Percentiles rank a stretch among this genome's conserved stretches.
These are phyloP conservation scores for Cercospora sp. DNA, from an alignment of 2,329 filamentous ascomycete genomes.

Conservation along the genomic window DNA sequence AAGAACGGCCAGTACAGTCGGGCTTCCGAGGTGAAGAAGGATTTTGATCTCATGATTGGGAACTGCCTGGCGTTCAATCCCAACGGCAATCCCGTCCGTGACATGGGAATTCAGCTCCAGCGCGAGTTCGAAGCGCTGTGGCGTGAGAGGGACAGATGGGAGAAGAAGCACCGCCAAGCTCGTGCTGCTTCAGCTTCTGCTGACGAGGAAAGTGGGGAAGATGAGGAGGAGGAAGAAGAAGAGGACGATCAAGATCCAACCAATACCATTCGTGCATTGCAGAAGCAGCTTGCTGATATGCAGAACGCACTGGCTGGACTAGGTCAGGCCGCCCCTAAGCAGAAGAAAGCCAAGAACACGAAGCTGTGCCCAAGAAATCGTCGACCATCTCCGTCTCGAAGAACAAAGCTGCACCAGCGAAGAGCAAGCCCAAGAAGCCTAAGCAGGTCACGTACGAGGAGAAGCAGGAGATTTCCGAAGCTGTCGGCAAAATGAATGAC, in stretches of 20 bases:
- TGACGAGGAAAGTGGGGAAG: conserved; percentile 70
- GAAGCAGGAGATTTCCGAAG: conserved; percentile 80
- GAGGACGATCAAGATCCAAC: conserved; percentile 45
- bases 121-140: conserved; percentile 74
- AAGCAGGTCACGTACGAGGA: conserved; percentile 72
- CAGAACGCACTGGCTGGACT: conserved; percentile 48
- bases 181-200: conserved; percentile 65
- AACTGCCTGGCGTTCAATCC: conserved; percentile 95
- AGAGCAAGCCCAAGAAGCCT: conserved; percentile 58
- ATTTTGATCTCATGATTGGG: conserved; percentile 77
- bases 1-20: conserved; percentile 75
- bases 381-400: conserved; percentile 45
- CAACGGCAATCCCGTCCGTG: conserved; percentile 71
- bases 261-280: conserved; percentile 67
- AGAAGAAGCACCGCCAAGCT: conserved; percentile 71
- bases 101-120: conserved; percentile 71
- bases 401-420: conserved; percentile 30
- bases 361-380: conserved; percentile 29
- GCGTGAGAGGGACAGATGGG: conserved; percentile 76
- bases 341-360: conserved; percentile 44
- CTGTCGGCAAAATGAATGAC: conserved; percentile 64
- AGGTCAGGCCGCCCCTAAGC: conserved; percentile 42
- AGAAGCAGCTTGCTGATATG: conserved; percentile 62
- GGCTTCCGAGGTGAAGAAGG: conserved; percentile 81
- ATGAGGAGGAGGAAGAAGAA: conserved; percentile 61